Base-by-base conservation (phyloP, 2,329 filamentous ascomycete genomes). In the Thelonectria olida region DNA sequence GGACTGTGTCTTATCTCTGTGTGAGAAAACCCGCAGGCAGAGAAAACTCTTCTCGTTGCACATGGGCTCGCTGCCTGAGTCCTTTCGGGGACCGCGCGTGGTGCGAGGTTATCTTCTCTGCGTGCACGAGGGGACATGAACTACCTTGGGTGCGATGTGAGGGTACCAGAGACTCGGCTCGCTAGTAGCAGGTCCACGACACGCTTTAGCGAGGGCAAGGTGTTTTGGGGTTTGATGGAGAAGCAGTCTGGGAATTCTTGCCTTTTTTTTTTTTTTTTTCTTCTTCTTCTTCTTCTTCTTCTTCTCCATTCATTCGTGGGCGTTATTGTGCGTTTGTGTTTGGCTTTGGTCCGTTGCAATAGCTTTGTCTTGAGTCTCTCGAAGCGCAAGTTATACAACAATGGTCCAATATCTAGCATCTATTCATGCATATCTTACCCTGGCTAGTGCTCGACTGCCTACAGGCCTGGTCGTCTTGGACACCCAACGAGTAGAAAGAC, bases 131-230 rank as follows among this genome's bases (percentile, higher is more conserved):
- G 25, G 49, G 19, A 49, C 50, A 31, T 48, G 45, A 25, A 19
- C 45, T 20, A 50, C n/a, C 31, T 34, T 34, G 2, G 12, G 42
- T 45, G 13, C 22, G 36, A 38, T 58, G 36, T 44, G 39, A 62
- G 31, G n/a, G 48, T 48, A 57, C 52, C 53, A 57, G 48, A 54
- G 41, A 50, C 49, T 58, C 62, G 54, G 50, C 48, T 50, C 50
- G 44, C 23, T 34, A 41, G 42, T 48, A 51, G 53, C 42, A 52
- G 23, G 41, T 54, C 52, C 49, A 49, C 47, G 38, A 48, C 42
- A 57, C 42, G 27, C 51, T 42, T 55, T 58, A 61, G 52, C 62
- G 64, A 66, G 50, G 60, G 54, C 52, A 48, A 48, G 44, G 41
- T 58, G 54, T 34, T 45, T 45, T 25, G 42, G 54, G 48, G 54